Base-by-base conservation (phyloP, 805 yeast genomes). In the Candida xyloterini region DNA sequence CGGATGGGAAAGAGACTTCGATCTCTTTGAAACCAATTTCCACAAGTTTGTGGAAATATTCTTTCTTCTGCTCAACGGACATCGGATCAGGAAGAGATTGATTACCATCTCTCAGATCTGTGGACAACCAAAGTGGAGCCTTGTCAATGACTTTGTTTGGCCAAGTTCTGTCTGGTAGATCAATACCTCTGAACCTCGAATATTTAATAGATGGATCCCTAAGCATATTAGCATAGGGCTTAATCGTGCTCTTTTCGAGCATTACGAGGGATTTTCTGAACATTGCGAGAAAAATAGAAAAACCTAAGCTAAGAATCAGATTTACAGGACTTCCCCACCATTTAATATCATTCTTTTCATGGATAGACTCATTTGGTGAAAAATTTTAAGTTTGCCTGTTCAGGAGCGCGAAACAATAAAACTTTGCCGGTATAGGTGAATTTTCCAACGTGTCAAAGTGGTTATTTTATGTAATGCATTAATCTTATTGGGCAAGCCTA, bases 21-120 rank as follows among this genome's bases (percentile, higher is more conserved):
- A 83, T 83, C 65, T 83, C 91, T 57, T 83, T 83, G 67, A 83
- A 82, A 2, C 91, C 91, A 42, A 83, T 68, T 42, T 82, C 86
- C 7, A 82, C 52, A 50, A 83, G 68, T 62, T 83, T 83, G 53
- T 80, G 80, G 70, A 82, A 83, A 59, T 82, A 82, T 54, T 77
- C 81, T 56, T 81, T 81, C 65, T 83, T 83, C 61, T 83, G 85
- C 36, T 71, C 79, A 11, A 83, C 76, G 8, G 83, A 71, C 91
- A 83, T 83, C 21, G 91, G 91, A 64, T 83, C 91, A 20, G 91
- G 91, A 42, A 83, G 68, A 14, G 89, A 78, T 60, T 83, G 91
- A 64, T 83, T 83, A 47, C 91, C 91, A 56, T 83, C 91, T 68
- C 91, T 74, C 48, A 83, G 69, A 62, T 83, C 91, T 1, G 91